Base-by-base conservation (phyloP, 441 rosid genomes). In the Sinapis alba region DNA sequence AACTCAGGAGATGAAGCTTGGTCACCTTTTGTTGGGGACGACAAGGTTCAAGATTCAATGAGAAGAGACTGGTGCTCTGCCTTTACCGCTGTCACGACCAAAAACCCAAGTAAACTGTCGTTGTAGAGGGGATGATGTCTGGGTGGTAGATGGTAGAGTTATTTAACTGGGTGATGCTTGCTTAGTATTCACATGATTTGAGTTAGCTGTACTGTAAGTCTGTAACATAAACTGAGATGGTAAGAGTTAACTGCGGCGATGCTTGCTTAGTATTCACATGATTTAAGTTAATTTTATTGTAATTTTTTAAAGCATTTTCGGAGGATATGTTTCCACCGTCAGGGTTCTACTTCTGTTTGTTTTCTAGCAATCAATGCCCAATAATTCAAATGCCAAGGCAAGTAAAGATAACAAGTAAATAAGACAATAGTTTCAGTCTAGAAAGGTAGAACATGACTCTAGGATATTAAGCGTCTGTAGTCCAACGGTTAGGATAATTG, bases 401-500 rank as follows among this genome's bases (percentile, higher is more conserved):
- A 43, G 18, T 0, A 38, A 12, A 26, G 4, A 26, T 2, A 26
- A 26, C 28, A 26, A 26, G 28, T 36, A 10, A 4, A 36, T 2
- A 30, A 6, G 8, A 30, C 8, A 30, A 30, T 1, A 30, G 1
- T 6, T 30, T 30, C 1, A 30, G 9, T 4, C 4, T 27, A 27
- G 1, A 1, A 30, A 0, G 1, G 34, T 30, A 30, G 1, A 30
- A 1, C 34, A 30, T 30, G 34, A 2, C 6, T 7, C 1, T 30
- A 30, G 7, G 34, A 30, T 1, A 30, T 30, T 9, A 30, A 30
- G 34, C 53, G 53, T 45, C 53, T 45, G 90, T 56, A 91, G 97
- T 93, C 93, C 98, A 91, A 90, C 93, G 96, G 94, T 87, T 81
- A 91, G 93, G 98, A 90, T 88, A 89, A 86, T 91, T 90, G 93